Evolutionary conservation across 2,329 filamentous ascomycete genomes (phyloP).

Genomic region (Xylaria sp.): DNA sequence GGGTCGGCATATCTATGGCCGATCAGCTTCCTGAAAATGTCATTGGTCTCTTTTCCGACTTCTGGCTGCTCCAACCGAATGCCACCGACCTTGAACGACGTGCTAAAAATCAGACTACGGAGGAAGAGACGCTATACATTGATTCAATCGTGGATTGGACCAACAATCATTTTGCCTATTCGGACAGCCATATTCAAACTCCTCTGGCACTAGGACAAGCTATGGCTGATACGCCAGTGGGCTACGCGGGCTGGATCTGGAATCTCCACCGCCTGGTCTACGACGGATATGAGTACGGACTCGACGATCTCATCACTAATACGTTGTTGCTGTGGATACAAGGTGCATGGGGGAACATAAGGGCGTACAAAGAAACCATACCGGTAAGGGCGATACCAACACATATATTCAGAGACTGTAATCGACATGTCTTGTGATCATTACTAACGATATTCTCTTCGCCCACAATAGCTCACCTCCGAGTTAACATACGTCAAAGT

Average conservation of each 20-base stretch:
- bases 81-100: constrained; percentile 8
- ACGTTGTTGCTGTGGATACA: neutral
- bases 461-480: neutral
- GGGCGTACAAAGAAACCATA: neutral
- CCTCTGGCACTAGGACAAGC: constrained; percentile 7
- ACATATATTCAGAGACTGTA: too few relatives aligned
- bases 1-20: neutral
- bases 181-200: neutral
- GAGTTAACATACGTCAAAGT: neutral
- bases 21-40: neutral
- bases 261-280: neutral
- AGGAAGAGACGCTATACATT: constrained; percentile 5
- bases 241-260: constrained; percentile 1
- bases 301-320: constrained; percentile 3
- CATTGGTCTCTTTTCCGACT: constrained; percentile 5
- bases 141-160: neutral
- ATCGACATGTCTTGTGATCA: neutral
- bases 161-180: neutral
- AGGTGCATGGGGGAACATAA: neutral
- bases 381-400: neutral
- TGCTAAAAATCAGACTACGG: constrained; percentile 2
- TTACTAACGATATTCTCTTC: neutral
- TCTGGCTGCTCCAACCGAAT: constrained; percentile 13
- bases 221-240: neutral
- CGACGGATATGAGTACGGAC: neutral